Conservation (phyloP, 305 asterid species). For the Caryopteris hybrid region DNA sequence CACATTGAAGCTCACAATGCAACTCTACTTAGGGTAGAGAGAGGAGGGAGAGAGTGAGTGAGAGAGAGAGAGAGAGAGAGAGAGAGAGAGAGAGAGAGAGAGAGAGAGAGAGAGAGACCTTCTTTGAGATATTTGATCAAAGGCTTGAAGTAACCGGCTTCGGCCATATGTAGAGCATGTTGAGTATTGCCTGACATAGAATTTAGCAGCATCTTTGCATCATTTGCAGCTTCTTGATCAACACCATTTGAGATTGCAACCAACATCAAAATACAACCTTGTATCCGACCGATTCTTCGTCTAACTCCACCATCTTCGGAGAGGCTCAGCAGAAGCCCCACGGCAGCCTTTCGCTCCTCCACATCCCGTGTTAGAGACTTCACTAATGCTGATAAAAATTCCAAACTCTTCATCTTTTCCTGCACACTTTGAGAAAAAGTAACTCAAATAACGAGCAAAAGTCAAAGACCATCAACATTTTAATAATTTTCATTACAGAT, state of each 20-base stretch:
- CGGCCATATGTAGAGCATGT: constrained; percentile 90
- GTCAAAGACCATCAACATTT: background rate
- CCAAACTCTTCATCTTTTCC: constrained; percentile 67
- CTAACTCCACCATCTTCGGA: constrained; percentile 41
- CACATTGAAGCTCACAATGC: too few species aligned
- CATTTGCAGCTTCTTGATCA: constrained; percentile 48
- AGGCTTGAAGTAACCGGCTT: constrained; percentile 91
- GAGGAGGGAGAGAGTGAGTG: too few species aligned
- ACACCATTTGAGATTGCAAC: constrained; percentile 62
- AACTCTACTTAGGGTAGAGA: too few species aligned
- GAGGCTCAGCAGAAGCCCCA: constrained; percentile 53
- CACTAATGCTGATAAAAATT: constrained; percentile 46
- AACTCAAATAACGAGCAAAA: constrained; percentile 9
- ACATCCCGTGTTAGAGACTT: constrained; percentile 55
- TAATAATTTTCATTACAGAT: background rate
- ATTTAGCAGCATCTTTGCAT: constrained; percentile 54
- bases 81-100: too few species aligned
- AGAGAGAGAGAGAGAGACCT: constrained; percentile 32
- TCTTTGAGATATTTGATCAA: constrained; percentile 56
- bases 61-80: too few species aligned
- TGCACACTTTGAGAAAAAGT: constrained; percentile 43
- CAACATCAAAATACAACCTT: constrained; percentile 74
- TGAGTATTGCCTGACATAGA: constrained; percentile 67
- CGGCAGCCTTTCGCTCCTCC: constrained; percentile 74
- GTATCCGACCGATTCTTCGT: constrained; percentile 62